These are phyloP conservation scores for Macrotyloma uniflorum DNA, from an alignment of 306 rosid genomes.

Conservation along the genomic window DNA sequence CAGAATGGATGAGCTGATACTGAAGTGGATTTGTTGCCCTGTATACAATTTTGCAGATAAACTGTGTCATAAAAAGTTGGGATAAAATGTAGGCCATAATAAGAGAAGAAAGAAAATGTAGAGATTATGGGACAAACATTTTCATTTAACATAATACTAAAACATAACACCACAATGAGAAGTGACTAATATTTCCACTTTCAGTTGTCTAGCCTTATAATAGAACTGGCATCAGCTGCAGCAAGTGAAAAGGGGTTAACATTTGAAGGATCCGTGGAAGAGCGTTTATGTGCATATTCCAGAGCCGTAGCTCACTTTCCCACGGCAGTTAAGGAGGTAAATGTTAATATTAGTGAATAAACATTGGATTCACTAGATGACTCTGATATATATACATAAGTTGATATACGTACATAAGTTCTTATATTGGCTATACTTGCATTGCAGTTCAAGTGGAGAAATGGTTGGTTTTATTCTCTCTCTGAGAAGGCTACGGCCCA, in stretches of 20 bases:
- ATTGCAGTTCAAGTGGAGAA: conserved; percentile 96
- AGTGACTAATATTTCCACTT: conserved; percentile 31
- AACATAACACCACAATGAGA: background rate
- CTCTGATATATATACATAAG: background rate
- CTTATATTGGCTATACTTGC: conserved; percentile 41
- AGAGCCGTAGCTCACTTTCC: conserved; percentile 91
- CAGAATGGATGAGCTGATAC: conserved; percentile 20
- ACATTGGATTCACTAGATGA: background rate
- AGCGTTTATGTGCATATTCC: conserved; percentile 88
- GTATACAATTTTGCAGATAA: conserved; percentile 12
- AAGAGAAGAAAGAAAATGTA: background rate
- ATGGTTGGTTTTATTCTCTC: conserved; percentile 89
- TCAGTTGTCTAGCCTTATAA: conserved; percentile 81
- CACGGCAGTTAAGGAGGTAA: conserved; percentile 97
- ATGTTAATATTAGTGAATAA: background rate
- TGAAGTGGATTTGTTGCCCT: background rate
- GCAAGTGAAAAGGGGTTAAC: conserved; percentile 70
- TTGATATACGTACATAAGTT: background rate
- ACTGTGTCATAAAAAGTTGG: background rate
- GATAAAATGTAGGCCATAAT: background rate
- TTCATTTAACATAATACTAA: background rate
- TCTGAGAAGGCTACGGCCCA: conserved; percentile 65
- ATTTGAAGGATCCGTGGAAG: conserved; percentile 78
- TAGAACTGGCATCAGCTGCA: conserved; percentile 79
- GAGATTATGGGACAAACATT: background rate